Percentiles rank a stretch among this genome's conserved stretches.
Conservation (phyloP, 106 monocot genomes). For the Narthecium ossifragum region DNA sequence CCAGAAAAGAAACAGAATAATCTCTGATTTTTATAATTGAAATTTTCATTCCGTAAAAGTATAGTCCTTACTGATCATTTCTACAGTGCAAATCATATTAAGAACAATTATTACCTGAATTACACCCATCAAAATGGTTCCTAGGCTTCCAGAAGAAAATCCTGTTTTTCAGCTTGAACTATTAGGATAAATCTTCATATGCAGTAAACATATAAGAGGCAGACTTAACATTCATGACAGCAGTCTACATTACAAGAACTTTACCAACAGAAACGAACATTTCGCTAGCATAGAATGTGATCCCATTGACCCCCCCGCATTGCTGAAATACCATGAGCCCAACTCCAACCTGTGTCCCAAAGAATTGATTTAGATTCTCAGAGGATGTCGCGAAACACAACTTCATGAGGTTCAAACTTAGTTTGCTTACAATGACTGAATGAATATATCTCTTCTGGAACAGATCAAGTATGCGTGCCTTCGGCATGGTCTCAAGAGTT, state of each 20-base stretch:
- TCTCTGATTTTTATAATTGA: too few species aligned
- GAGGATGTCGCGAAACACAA: too few species aligned
- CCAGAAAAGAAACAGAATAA: too few species aligned
- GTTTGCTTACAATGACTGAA: constrained; percentile 45
- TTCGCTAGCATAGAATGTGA: constrained; percentile 59
- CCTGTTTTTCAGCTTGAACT: constrained; percentile 23
- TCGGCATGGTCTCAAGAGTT: constrained; percentile 35
- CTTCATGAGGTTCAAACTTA: too few species aligned
- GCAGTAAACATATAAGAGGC: too few species aligned
- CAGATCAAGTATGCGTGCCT: constrained; percentile 38
- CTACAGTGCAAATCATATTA: too few species aligned
- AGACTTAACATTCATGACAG: too few species aligned
- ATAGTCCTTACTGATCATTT: too few species aligned
- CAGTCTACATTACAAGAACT: too few species aligned
- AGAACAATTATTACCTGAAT: constrained; percentile 41
- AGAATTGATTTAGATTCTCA: too few species aligned
- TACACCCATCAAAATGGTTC: constrained; percentile 47
- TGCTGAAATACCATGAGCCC: constrained; percentile 78
- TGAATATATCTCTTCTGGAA: constrained; percentile 43
- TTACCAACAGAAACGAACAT: constrained; percentile 65
- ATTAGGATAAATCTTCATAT: too few species aligned
- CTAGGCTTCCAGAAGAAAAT: constrained; percentile 59
- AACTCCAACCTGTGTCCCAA: constrained; percentile 67
- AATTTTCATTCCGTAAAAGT: too few species aligned
- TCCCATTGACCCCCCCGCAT: constrained; percentile 62